Conservation (phyloP, 2,329 filamentous ascomycete species). For the Fusarium fujikuroi region DNA sequence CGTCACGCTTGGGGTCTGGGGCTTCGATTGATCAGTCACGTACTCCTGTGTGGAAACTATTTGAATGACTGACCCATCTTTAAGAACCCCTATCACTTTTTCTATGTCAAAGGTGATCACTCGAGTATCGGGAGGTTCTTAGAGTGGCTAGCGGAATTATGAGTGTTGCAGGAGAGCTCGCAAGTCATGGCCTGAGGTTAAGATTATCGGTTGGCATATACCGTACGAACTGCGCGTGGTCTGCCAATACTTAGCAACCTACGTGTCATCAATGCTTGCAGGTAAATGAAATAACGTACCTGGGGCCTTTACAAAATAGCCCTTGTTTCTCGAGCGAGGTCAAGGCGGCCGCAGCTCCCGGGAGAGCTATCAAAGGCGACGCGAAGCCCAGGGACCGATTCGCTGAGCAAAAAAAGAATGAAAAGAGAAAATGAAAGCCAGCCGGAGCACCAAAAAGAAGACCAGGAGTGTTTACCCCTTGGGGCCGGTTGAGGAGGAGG, state of each 20-base stretch:
- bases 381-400: neutral
- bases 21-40: neutral
- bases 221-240: too few species aligned
- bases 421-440: too few species aligned
- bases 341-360: neutral
- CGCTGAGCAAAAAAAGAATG: neutral
- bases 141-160: neutral
- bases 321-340: neutral
- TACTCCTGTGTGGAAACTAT: neutral
- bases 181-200: fast-evolving
- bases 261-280: too few species aligned
- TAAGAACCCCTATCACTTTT: too few species aligned
- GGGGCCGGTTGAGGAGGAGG: neutral
- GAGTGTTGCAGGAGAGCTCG: neutral
- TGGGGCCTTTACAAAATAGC: too few species aligned
- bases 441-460: too few species aligned
- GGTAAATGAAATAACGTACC: neutral
- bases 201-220: neutral
- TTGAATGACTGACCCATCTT: too few species aligned
- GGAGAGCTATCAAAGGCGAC: neutral
- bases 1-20: fast-evolving
- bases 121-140: neutral
- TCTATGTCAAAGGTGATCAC: too few species aligned
- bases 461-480: neutral
- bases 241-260: too few species aligned